phyloP scores from a whole-genome alignment of 805 yeast genomes.

The Tetrapisispora taiwanensis region DNA sequence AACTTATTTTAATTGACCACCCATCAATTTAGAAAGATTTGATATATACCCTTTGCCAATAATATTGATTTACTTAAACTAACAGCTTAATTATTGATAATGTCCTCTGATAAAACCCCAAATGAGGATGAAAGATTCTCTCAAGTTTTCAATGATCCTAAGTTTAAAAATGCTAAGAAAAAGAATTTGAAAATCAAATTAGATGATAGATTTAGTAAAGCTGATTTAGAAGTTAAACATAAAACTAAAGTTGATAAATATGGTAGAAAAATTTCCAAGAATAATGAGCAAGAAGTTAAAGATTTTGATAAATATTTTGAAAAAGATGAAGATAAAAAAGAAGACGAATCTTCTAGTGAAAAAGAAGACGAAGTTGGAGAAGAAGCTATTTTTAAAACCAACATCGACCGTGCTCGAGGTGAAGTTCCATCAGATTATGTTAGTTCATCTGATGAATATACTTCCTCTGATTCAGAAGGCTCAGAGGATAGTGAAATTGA shows the following conservation, averaged over 20 bases:
- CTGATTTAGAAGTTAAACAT: conserved; percentile 48
- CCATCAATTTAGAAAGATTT: no score
- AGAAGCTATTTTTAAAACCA: background rate
- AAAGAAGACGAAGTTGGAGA: conserved; percentile 15
- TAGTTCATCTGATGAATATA: conserved; percentile 35
- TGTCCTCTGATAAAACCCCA: conserved; percentile 18
- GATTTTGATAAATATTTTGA: conserved; percentile 62
- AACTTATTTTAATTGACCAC: no score
- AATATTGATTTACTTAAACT: no score
- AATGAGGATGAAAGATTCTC: conserved; percentile 69
- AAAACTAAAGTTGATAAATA: conserved; percentile 68
- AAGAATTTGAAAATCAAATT: conserved; percentile 64
- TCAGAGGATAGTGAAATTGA: conserved; percentile 35
- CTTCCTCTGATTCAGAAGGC: conserved; percentile 37
- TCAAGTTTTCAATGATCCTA: conserved; percentile 74
- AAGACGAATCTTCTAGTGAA: conserved; percentile 14
- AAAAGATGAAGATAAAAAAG: conserved; percentile 28
- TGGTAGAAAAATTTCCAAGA: conserved; percentile 52
- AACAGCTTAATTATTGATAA: background rate
- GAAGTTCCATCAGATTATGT: conserved; percentile 39
- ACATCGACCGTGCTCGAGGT: conserved; percentile 56
- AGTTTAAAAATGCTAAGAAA: conserved; percentile 67
- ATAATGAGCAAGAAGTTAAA: conserved; percentile 28
- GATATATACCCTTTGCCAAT: no score
- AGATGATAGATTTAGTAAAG: conserved; percentile 74